Conservation (phyloP, 2,329 filamentous ascomycete species). For the Raffaelea ambrosiae region DNA sequence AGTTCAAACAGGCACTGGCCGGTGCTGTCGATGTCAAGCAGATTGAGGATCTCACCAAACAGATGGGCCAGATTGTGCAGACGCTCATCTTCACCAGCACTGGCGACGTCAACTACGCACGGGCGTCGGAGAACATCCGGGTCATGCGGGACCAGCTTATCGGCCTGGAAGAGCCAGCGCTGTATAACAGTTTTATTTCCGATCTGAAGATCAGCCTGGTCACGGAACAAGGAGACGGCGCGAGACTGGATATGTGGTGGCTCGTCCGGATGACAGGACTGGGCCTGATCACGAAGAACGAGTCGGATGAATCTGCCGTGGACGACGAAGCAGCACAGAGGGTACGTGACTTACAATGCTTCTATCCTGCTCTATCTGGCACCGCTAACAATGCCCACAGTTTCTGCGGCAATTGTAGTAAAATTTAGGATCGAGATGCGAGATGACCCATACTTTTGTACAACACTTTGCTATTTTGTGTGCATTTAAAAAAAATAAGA, state of each 20-base stretch:
- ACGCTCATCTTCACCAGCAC: conserved; percentile 63
- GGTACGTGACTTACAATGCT: conserved; percentile 24
- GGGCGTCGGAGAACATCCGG: conserved; percentile 65
- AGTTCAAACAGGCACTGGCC: conserved; percentile 75
- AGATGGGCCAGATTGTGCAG: conserved; percentile 66
- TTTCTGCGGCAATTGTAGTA: not conserved
- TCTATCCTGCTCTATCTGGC: too few relatives aligned
- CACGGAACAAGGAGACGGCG: conserved; percentile 62
- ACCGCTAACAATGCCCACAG: too few relatives aligned
- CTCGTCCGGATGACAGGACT: conserved; percentile 57
- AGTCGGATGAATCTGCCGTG: conserved; percentile 57
- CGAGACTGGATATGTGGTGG: conserved; percentile 78
- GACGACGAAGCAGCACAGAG: conserved; percentile 62
- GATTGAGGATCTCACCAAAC: conserved; percentile 60
- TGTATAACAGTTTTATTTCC: conserved; percentile 68
- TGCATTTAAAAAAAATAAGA: too few relatives aligned
- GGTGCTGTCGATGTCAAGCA: conserved; percentile 49
- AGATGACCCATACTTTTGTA: too few relatives aligned
- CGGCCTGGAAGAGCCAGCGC: conserved; percentile 61
- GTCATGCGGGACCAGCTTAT: conserved; percentile 72
- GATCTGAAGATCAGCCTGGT: conserved; percentile 66
- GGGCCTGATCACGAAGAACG: conserved; percentile 61
- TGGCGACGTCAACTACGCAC: conserved; percentile 65
- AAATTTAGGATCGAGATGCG: not conserved
- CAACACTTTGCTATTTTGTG: too few relatives aligned